Conservation (phyloP, 129 eudicot species). For the Pulicaria dysenterica region DNA sequence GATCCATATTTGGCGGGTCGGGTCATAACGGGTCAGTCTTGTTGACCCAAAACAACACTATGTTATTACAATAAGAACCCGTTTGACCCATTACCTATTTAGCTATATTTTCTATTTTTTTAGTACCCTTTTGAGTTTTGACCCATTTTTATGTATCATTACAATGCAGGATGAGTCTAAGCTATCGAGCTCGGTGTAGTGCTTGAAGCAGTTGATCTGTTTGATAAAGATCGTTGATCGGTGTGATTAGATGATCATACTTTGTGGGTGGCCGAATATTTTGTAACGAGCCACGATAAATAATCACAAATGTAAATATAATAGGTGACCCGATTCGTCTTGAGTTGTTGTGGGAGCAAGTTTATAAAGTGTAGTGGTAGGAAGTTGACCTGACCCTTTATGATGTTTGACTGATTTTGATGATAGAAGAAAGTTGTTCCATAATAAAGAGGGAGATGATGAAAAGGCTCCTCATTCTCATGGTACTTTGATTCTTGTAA, state of each 20-base stretch:
- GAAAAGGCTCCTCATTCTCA: background rate
- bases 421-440: background rate
- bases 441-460: background rate
- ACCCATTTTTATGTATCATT: background rate
- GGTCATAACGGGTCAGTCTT: background rate
- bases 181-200: background rate
- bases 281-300: conserved; percentile 4
- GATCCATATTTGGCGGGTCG: background rate
- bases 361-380: conserved; percentile 2
- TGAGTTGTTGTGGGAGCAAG: conserved; percentile 5
- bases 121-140: background rate
- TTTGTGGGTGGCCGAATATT: conserved; percentile 8
- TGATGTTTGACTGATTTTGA: conserved; percentile 11
- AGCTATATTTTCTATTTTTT: background rate
- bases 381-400: conserved; percentile 6
- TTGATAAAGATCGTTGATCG: background rate
- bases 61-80: background rate
- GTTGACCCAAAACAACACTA: background rate
- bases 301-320: conserved; percentile 15
- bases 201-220: background rate
- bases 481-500: background rate
- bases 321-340: background rate
- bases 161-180: conserved; percentile 24
- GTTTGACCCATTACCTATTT: background rate
- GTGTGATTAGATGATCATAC: background rate